Conservation (phyloP, 768 basidiomycete species). For the Termitomyces sp. region DNA sequence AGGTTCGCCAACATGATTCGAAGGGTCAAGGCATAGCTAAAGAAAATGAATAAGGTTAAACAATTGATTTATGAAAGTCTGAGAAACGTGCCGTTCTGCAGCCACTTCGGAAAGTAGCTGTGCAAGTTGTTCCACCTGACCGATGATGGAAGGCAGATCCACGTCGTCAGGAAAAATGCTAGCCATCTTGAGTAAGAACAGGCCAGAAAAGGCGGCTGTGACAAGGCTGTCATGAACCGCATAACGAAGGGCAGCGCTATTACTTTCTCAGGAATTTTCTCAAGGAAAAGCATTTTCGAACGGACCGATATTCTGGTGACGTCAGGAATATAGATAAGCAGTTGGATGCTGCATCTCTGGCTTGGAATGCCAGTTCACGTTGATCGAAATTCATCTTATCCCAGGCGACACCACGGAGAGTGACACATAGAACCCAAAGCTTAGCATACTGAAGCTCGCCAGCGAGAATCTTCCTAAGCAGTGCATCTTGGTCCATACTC, state of each 20-base stretch:
- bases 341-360: constrained; percentile 86
- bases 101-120: constrained; percentile 89
- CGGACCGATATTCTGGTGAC: constrained; percentile 76
- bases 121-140: constrained; percentile 86
- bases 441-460: constrained; percentile 91
- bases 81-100: constrained; percentile 65
- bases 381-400: constrained; percentile 96
- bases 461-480: constrained; percentile 81
- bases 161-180: constrained; percentile 85
- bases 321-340: constrained; percentile 82
- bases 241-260: constrained; percentile 82
- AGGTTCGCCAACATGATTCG: constrained; percentile 93
- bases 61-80: not conserved
- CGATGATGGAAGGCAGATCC: constrained; percentile 68
- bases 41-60: not conserved
- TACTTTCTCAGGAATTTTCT: not conserved
- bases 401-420: constrained; percentile 88
- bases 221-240: constrained; percentile 92
- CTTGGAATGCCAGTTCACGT: constrained; percentile 90
- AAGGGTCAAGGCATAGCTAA: constrained; percentile 81
- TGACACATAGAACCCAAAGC: constrained; percentile 91
- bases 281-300: constrained; percentile 23
- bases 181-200: constrained; percentile 93
- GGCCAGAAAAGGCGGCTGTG: constrained; percentile 84
- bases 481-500: constrained; percentile 78